Evolutionary conservation across 768 basidiomycete species (phyloP).

Genomic region (Brasilioporus rufonigricans): DNA sequence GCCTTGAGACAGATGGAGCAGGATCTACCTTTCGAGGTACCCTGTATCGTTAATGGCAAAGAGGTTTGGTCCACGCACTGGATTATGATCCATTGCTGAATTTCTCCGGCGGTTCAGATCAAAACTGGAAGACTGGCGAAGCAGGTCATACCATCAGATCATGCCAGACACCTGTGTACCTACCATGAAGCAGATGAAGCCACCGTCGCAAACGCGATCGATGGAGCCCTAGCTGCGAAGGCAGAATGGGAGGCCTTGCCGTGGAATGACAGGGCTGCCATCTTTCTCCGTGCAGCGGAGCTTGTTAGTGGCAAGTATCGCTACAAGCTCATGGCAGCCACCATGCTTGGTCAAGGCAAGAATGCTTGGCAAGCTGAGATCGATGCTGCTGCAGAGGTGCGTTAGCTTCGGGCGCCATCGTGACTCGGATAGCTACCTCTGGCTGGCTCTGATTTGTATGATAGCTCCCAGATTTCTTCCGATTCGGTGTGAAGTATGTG

Average conservation of each 20-base stretch:
- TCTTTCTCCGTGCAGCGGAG: conserved; percentile 98
- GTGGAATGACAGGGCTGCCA: conserved; percentile 96
- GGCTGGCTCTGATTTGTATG: conserved; percentile 2
- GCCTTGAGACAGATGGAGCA: conserved; percentile 80
- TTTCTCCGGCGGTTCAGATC: conserved; percentile 45
- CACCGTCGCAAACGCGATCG: conserved; percentile 75
- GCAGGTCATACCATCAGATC: conserved; percentile 85
- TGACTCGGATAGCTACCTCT: not conserved
- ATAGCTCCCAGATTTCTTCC: conserved; percentile 87
- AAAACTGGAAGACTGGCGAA: conserved; percentile 76
- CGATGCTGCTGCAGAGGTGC: conserved; percentile 95
- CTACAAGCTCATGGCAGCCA: conserved; percentile 92
- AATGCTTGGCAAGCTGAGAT: conserved; percentile 99
- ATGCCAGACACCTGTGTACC: conserved; percentile 73
- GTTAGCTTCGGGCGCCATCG: conserved; percentile 16
- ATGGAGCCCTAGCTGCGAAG: conserved; percentile 85
- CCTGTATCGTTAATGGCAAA: conserved; percentile 89
- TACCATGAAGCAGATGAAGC: conserved; percentile 88
- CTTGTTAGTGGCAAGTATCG: conserved; percentile 94
- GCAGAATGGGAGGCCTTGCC: conserved; percentile 90
- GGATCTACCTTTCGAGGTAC: conserved; percentile 86
- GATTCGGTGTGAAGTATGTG: conserved; percentile 96
- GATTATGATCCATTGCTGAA: conserved; percentile 4
- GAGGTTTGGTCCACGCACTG: conserved; percentile 45
- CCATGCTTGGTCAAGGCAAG: conserved; percentile 98